Conservation (phyloP, 1,284 basidiomycete genomes). For the Afroboletus lepidellus region DNA sequence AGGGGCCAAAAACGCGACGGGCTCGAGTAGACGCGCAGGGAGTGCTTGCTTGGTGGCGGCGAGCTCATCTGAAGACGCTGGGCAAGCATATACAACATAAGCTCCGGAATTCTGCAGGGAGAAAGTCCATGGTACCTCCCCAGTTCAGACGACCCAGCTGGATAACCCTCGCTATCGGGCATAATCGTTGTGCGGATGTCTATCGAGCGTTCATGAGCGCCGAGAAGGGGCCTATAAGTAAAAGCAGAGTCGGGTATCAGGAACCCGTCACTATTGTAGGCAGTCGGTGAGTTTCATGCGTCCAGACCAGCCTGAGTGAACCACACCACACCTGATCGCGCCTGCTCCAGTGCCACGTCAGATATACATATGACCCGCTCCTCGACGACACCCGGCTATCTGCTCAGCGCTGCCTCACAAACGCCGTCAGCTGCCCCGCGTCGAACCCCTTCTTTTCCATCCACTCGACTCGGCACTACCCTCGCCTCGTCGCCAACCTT, state of each 20-base stretch:
- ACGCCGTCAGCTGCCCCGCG: constrained; percentile 64
- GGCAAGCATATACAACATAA: too few species aligned
- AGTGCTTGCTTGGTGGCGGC: too few species aligned
- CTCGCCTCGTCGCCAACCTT: constrained; percentile 53
- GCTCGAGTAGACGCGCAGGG: too few species aligned
- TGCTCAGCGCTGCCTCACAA: constrained; percentile 74
- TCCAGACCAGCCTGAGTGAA: too few species aligned
- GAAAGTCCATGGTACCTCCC: not conserved
- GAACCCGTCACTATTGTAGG: constrained; percentile 45
- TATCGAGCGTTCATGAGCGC: constrained; percentile 82
- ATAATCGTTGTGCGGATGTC: constrained; percentile 71
- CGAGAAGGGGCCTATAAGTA: constrained; percentile 74
- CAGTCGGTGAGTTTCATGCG: not conserved
- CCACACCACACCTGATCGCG: constrained; percentile 46
- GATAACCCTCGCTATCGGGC: constrained; percentile 71
- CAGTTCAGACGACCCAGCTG: constrained; percentile 44
- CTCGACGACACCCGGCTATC: constrained; percentile 61
- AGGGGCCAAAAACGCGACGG: too few species aligned
- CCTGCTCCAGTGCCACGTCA: constrained; percentile 38
- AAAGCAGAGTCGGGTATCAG: constrained; percentile 60
- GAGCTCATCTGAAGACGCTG: too few species aligned
- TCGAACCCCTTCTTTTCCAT: constrained; percentile 66
- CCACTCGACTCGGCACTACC: constrained; percentile 51
- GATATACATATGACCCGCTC: constrained; percentile 76
- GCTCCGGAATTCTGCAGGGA: constrained; percentile 51